These are phyloP conservation scores for Pseudonectria buxi DNA, from an alignment of 2,329 filamentous ascomycete species.

Conservation along the genomic window DNA sequence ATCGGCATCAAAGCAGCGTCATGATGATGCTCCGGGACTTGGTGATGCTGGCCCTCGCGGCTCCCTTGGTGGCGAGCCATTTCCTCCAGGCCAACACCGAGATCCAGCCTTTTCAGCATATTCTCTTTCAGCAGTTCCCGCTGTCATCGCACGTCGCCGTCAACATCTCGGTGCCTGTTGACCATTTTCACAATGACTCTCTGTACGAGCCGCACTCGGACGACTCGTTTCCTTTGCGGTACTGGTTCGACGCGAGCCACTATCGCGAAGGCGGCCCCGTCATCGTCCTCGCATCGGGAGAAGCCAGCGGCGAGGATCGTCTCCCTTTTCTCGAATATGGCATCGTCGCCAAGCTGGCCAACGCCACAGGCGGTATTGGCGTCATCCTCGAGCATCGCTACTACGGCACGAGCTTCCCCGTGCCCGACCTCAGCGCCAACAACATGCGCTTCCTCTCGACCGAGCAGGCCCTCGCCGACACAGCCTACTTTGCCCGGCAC, in stretches of 20 bases:
- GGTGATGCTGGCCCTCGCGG: not conserved
- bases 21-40: not conserved
- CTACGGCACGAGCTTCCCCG: constrained; percentile 71
- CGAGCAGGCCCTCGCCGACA: constrained; percentile 75
- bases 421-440: constrained; percentile 55
- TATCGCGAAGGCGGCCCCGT: constrained; percentile 75
- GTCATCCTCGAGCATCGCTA: constrained; percentile 84
- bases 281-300: constrained; percentile 68
- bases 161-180: constrained; percentile 49
- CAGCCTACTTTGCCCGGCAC: constrained; percentile 71
- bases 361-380: constrained; percentile 66
- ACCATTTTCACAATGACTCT: constrained; percentile 78
- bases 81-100: not conserved
- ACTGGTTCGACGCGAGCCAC: constrained; percentile 74
- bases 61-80: not conserved
- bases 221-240: constrained; percentile 62
- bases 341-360: constrained; percentile 62
- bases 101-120: not conserved
- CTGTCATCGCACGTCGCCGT: not conserved
- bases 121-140: no score
- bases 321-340: constrained; percentile 71
- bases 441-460: constrained; percentile 77
- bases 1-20: not conserved
- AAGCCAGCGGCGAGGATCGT: constrained; percentile 56
- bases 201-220: constrained; percentile 70